Base-by-base conservation (phyloP, 176 grass and related monocot genomes). In the Oryza punctata region DNA sequence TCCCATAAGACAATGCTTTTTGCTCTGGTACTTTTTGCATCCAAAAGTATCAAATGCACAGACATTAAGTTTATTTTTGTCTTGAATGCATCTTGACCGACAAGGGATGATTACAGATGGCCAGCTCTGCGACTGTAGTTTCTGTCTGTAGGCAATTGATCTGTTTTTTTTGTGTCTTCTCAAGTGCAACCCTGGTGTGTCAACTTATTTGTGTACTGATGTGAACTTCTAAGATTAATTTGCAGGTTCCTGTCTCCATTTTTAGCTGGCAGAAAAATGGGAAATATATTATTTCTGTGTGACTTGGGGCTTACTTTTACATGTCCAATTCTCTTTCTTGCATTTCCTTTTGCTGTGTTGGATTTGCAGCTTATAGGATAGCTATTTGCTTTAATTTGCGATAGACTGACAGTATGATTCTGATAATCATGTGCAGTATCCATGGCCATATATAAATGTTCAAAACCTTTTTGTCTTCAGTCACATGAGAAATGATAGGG, bases 381-480 rank as follows among this genome's bases (percentile, higher is more conserved):
- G 30, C 14, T 72, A 72, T 78, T 72, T 82, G 21, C 30, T 65
- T 69, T 70, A 63, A 52, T 11, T 70, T 65, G 15, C 3, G 15
- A 50, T 50, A 6, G 47, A 50, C 1, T 72, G 30, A 72, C 41
- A 52, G 12, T 65, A 71, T 64, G 38, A 60, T 72, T 19, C 38
- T 72, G 16, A 33, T 83, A 63, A 78, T 12, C 23, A 65, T 72
- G 16, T 24, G 40, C 63, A 54, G 30, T 64, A 35, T 82, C 23
- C 11, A 76, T 87, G 79, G n/a, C 63, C 63, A 10, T 59, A 65
- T 74, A 12, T 65, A 65, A 65, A 66, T 83, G 21, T 50, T 50
- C 14, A 21, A 19, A 33, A 25, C 64, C 70, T 27, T 47, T 43
- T 73, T 45, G 30, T 82, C 66, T 33, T 57, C 59, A 74, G 13